Conservation (phyloP, 257 asterid genomes). For the Primulina huaijiensis region DNA sequence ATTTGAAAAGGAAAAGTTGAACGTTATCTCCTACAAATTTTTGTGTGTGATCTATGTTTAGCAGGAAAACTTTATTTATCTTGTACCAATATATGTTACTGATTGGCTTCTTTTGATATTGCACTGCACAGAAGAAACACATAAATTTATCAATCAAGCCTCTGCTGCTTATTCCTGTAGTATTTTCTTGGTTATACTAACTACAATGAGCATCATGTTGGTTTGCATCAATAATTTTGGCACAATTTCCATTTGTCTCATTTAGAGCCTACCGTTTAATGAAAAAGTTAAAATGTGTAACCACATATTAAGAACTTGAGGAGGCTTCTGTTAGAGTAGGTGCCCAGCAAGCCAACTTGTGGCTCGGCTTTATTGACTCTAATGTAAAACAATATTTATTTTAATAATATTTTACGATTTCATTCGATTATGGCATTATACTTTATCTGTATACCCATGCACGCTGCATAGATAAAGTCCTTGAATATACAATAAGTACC, state of each 20-base stretch:
- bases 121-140: neutral
- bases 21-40: neutral
- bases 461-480: no score
- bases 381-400: no score
- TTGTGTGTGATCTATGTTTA: neutral
- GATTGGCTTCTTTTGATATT: neutral
- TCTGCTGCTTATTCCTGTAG: neutral
- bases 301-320: slow-evolving; percentile 10
- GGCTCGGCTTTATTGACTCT: no score
- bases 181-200: neutral
- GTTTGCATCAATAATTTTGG: neutral
- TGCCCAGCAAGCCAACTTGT: no score
- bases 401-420: no score
- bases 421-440: no score
- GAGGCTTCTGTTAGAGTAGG: no score
- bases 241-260: slow-evolving; percentile 5
- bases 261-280: neutral
- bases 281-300: neutral
- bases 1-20: neutral
- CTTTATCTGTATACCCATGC: no score
- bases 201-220: neutral
- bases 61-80: neutral
- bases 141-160: neutral
- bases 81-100: neutral
- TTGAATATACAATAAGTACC: no score